Evolutionary conservation across 305 asterid species (phyloP).

Genomic region (Fraxinus ornus): DNA sequence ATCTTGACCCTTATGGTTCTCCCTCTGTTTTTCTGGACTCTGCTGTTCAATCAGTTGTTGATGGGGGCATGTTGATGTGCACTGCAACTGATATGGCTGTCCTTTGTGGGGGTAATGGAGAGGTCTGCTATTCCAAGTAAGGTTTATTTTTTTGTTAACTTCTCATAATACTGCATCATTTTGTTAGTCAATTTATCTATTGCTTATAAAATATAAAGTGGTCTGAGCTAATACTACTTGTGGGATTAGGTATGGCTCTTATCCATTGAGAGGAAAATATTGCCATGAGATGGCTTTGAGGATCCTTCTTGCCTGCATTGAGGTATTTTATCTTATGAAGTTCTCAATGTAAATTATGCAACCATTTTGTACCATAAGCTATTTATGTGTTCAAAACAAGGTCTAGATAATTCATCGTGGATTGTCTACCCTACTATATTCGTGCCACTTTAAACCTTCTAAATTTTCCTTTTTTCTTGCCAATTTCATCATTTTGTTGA

Average conservation of each 20-base stretch:
- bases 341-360: slow-evolving; percentile 6
- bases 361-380: neutral
- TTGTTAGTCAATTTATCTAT: neutral
- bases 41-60: slow-evolving; percentile 90
- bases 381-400: neutral
- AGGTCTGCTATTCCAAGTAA: slow-evolving; percentile 99
- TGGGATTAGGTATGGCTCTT: slow-evolving; percentile 80
- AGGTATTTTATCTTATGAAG: slow-evolving; percentile 44
- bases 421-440: neutral
- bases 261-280: slow-evolving; percentile 91
- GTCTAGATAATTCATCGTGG: neutral
- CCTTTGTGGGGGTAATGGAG: slow-evolving; percentile 92
- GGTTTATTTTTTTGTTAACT: slow-evolving; percentile 24
- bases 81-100: slow-evolving; percentile 99
- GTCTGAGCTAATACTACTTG: slow-evolving; percentile 27
- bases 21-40: slow-evolving; percentile 95
- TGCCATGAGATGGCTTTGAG: slow-evolving; percentile 98
- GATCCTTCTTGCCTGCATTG: slow-evolving; percentile 88
- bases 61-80: slow-evolving; percentile 94
- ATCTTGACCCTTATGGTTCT: slow-evolving; percentile 98
- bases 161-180: neutral
- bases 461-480: neutral
- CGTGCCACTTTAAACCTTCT: neutral
- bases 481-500: neutral
- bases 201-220: neutral